Evolutionary conservation across 1,284 basidiomycete species (phyloP).

Genomic region (Marasmius tenuissimus): DNA sequence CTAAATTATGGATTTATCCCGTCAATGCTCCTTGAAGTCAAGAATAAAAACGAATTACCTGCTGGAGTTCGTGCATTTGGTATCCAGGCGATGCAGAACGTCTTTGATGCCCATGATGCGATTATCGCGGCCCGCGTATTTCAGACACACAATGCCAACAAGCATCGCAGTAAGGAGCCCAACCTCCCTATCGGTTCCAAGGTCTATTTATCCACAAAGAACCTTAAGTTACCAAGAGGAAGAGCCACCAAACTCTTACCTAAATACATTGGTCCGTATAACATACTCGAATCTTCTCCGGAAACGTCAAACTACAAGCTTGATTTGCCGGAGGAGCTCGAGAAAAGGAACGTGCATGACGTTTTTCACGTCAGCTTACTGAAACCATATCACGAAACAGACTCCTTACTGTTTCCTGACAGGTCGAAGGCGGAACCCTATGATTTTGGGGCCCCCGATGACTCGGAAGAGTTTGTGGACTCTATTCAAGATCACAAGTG

Average conservation of each 20-base stretch:
- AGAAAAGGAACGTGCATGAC: constrained; percentile 19
- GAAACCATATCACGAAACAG: background rate
- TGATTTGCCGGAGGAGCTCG: constrained; percentile 26
- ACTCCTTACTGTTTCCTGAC: background rate
- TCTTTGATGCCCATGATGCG: constrained; percentile 27
- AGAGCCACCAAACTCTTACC: constrained; percentile 27
- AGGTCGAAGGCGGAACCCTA: background rate
- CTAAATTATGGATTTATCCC: constrained; percentile 26
- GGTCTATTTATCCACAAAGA: constrained; percentile 25
- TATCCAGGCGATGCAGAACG: constrained; percentile 8
- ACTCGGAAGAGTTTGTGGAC: background rate
- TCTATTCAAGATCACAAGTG: background rate
- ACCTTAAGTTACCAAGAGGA: constrained; percentile 28
- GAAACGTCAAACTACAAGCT: constrained; percentile 25
- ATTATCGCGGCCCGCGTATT: constrained; percentile 25
- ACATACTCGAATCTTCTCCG: constrained; percentile 19
- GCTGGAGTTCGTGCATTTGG: background rate
- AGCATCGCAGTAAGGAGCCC: constrained; percentile 3
- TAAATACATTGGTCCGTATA: constrained; percentile 30
- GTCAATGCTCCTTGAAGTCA: background rate
- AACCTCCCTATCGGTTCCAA: background rate
- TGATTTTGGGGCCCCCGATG: background rate
- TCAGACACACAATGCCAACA: constrained; percentile 27
- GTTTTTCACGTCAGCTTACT: constrained; percentile 17
- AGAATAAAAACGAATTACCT: background rate